A percentile compares a stretch with the other conserved stretches of the same genome.
phyloP scores from a whole-genome alignment of 1,139 yeast genomes.

The Suhomyces guaymorum region DNA sequence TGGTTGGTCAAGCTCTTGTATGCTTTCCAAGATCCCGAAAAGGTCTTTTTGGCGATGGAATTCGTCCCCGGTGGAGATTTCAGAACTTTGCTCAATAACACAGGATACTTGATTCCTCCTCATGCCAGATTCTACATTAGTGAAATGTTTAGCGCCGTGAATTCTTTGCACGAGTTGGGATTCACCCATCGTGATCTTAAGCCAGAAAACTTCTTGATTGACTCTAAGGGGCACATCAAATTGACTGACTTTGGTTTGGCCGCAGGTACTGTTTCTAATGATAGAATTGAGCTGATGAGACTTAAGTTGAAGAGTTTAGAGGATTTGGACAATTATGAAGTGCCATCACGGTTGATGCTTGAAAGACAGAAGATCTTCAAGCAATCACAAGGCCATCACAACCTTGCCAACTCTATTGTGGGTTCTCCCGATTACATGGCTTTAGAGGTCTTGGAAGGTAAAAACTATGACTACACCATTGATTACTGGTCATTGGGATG shows the following conservation, averaged over 20 bases:
- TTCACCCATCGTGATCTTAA: slow-evolving; percentile 96
- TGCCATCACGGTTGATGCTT: slow-evolving; percentile 72
- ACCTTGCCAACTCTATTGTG: slow-evolving; percentile 91
- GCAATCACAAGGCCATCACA: slow-evolving; percentile 61
- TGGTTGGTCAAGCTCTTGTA: slow-evolving; percentile 94
- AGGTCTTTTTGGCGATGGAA: slow-evolving; percentile 96
- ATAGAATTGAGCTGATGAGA: slow-evolving; percentile 91
- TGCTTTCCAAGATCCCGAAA: slow-evolving; percentile 92
- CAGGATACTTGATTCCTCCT: slow-evolving; percentile 89
- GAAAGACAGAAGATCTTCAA: slow-evolving; percentile 88
- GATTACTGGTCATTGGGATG: slow-evolving; percentile 99
- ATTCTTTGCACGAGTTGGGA: slow-evolving; percentile 90
- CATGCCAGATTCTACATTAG: slow-evolving; percentile 94
- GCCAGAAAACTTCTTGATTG: slow-evolving; percentile 95
- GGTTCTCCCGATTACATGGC: slow-evolving; percentile 99
- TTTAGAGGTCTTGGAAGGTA: slow-evolving; percentile 91
- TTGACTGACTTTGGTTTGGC: slow-evolving; percentile 97
- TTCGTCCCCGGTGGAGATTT: slow-evolving; percentile 99
- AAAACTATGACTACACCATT: slow-evolving; percentile 89
- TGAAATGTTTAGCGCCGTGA: slow-evolving; percentile 95
- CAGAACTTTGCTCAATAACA: slow-evolving; percentile 88
- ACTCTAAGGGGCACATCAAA: slow-evolving; percentile 92
- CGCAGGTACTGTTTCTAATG: slow-evolving; percentile 92
- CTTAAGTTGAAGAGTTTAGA: slow-evolving; percentile 79
- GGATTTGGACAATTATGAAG: slow-evolving; percentile 64